These are phyloP conservation scores for Ogataea ramenticola DNA, from an alignment of 805 yeast species.

Conservation along the genomic window DNA sequence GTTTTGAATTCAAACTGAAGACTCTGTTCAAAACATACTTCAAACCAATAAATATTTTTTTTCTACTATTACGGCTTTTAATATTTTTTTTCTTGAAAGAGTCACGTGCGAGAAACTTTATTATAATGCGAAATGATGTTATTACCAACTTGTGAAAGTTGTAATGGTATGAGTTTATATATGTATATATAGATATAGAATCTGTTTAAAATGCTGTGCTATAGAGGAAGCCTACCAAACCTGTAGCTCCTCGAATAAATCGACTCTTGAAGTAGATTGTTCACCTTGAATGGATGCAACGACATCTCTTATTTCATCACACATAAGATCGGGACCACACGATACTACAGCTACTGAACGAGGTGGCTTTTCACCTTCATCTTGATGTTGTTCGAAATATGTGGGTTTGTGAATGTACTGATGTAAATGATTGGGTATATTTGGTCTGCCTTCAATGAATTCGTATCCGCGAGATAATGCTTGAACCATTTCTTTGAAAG, in stretches of 20 bases:
- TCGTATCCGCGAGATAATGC: constrained; percentile 12
- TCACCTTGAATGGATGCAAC: constrained; percentile 25
- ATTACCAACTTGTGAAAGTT: not conserved
- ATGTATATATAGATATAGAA: not conserved
- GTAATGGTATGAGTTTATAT: too few species aligned
- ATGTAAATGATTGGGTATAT: constrained; percentile 28
- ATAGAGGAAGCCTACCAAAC: constrained; percentile 33
- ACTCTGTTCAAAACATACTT: too few species aligned
- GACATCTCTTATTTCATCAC: constrained; percentile 41
- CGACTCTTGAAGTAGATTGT: constrained; percentile 35
- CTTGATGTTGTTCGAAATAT: not conserved
- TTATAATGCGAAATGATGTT: not conserved
- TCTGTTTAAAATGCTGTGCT: not conserved
- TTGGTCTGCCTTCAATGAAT: constrained; percentile 40
- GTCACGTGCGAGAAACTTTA: not conserved
- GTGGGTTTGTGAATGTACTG: constrained; percentile 9
- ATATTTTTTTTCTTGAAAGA: too few species aligned
- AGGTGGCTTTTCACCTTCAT: not conserved
- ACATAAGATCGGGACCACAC: constrained; percentile 50
- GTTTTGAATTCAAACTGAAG: too few species aligned
- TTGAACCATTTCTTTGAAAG: not conserved
- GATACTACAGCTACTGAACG: constrained; percentile 42
- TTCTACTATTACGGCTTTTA: too few species aligned
- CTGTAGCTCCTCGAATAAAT: constrained; percentile 51
- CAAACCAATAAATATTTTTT: not conserved